Conservation (phyloP, 306 rosid species). For the Dalbergia cultrata region DNA sequence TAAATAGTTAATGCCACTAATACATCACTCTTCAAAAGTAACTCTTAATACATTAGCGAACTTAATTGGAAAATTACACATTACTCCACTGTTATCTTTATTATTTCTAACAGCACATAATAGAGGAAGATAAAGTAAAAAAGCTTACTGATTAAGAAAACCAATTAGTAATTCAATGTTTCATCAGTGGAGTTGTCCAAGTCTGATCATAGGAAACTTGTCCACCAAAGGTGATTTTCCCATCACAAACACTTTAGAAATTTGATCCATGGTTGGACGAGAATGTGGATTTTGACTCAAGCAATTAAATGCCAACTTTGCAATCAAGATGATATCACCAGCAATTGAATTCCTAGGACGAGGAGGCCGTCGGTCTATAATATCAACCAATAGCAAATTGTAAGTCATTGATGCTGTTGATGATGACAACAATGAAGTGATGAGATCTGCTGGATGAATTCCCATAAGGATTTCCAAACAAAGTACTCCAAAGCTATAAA, state of each 20-base stretch:
- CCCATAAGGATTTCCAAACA: conserved; percentile 43
- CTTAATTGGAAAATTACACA: too few species aligned
- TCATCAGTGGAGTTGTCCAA: conserved; percentile 46
- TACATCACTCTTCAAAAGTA: too few species aligned
- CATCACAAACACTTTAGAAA: conserved; percentile 28
- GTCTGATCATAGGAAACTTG: conserved; percentile 6
- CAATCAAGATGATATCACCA: conserved; percentile 27
- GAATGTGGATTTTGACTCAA: conserved; percentile 32
- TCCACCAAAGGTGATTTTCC: conserved; percentile 31
- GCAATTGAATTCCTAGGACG: conserved; percentile 8
- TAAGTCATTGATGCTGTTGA: conserved; percentile 33
- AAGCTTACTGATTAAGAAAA: too few species aligned
- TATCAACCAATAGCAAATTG: conserved; percentile 30
- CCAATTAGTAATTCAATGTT: background rate
- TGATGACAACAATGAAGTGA: conserved; percentile 28
- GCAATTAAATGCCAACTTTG: conserved; percentile 41
- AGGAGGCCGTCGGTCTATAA: conserved; percentile 35
- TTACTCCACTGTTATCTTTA: too few species aligned
- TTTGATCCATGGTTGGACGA: conserved; percentile 45
- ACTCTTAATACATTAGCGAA: too few species aligned
- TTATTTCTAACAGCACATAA: too few species aligned
- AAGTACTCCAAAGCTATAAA: conserved; percentile 43
- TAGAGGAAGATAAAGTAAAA: too few species aligned
- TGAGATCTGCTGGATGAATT: conserved; percentile 44
- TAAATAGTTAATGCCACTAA: too few species aligned